Evolutionary conservation across 768 basidiomycete species (phyloP).

Genomic region (Mycena amicta): DNA sequence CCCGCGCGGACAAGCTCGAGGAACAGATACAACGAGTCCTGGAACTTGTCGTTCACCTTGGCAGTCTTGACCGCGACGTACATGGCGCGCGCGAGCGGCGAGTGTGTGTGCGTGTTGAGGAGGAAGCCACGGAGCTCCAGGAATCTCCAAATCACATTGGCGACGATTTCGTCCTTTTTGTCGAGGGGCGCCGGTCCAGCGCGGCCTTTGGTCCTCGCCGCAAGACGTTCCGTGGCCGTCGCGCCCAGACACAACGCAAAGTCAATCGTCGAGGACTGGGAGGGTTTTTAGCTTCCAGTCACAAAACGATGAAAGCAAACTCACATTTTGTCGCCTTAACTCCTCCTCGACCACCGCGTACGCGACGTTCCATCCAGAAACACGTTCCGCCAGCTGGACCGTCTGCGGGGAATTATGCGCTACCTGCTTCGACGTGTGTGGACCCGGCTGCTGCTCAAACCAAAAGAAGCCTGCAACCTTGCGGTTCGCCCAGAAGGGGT

Average conservation of each 20-base stretch:
- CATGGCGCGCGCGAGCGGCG: slow-evolving; percentile 90
- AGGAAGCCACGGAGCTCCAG: slow-evolving; percentile 96
- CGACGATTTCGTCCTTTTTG: slow-evolving; percentile 98
- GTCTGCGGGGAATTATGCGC: slow-evolving; percentile 80
- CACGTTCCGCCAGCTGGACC: slow-evolving; percentile 83
- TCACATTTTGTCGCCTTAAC: slow-evolving; percentile 92
- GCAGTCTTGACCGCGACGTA: slow-evolving; percentile 76
- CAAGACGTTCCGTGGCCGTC: slow-evolving; percentile 78
- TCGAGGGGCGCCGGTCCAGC: slow-evolving; percentile 64
- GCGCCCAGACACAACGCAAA: slow-evolving; percentile 94
- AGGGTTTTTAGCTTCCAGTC: slow-evolving; percentile 9
- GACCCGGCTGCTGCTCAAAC: slow-evolving; percentile 61
- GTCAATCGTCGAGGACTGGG: slow-evolving; percentile 95
- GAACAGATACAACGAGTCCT: slow-evolving; percentile 93
- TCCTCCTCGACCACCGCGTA: slow-evolving; percentile 90
- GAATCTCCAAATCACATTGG: slow-evolving; percentile 98
- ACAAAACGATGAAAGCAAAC: slow-evolving; percentile 35
- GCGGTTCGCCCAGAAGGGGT: slow-evolving; percentile 79
- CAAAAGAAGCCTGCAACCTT: slow-evolving; percentile 76
- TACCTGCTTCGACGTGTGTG: slow-evolving; percentile 57
- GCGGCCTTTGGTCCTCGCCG: slow-evolving; percentile 79
- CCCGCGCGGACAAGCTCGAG: slow-evolving; percentile 95
- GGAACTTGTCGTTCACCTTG: slow-evolving; percentile 96
- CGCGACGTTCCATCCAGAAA: slow-evolving; percentile 87
- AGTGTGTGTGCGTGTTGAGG: slow-evolving; percentile 84